Evolutionary conservation across 768 basidiomycete genomes (phyloP), one percentile per base, ranked within the genome.

Genomic region (Agrocybe chaxingu): DNA sequence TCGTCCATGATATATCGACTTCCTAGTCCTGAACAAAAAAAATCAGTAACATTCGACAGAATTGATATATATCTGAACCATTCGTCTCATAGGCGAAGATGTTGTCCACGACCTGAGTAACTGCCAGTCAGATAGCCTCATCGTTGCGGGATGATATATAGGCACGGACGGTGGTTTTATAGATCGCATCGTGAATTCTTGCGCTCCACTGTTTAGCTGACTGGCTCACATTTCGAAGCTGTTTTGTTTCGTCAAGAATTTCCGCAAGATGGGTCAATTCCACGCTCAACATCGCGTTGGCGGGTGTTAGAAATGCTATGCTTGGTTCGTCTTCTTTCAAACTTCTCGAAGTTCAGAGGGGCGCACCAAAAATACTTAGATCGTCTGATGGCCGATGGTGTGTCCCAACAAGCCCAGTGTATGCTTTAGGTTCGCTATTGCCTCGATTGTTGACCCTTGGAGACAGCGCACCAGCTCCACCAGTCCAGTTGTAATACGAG

Each of bases 401-500:
- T 1, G 88, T 91, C 24, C 86, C 87, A 10, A 91, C 83, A 52
- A 86, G 70, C 31, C 88, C 89, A 2, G 85, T 88, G 58, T 79
- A 85, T 7, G 76, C 82, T 60, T 85, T 89, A 0, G 85, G 89
- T 62, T 90, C 88, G 5, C 84, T 84, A 55, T 86, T 88, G 5
- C 89, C 89, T 0, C 59, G 66, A 62, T 91, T 90, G 42, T 72
- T 67, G 1, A 90, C 86, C 12, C 73, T 66, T 3, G 86, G 85
- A 33, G 81, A 74, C 39, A 89, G 72, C 11, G 84, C 71, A 9
- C 85, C 84, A 45, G 72, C 66, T 11, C 79, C 80, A 12, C 89
- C 88, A 4, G 88, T 89, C 89, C 88, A 91, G 61, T 87, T 89
- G 63, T 87, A 91, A 64, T 81, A 87, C 6, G 86, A 88, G 46